Percentiles rank a stretch among this genome's conserved stretches.
phyloP scores from a whole-genome alignment of 257 asterid genomes.

The Solanum rostratum region DNA sequence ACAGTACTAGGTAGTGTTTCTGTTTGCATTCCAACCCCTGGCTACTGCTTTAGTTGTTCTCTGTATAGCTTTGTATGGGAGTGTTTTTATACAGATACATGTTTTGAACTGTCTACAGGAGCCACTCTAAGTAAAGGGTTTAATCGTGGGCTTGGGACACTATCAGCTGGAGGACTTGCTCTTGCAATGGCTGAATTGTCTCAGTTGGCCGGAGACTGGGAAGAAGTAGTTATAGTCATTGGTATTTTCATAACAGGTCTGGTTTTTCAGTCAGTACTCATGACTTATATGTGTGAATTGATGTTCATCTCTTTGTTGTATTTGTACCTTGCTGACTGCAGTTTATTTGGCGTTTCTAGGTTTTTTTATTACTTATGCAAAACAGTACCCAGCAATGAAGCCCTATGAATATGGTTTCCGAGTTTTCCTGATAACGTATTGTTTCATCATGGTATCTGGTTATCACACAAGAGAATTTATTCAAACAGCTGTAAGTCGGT shows the following conservation, averaged over 20 bases:
- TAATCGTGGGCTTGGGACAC: constrained; percentile 84
- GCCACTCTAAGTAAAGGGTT: constrained; percentile 88
- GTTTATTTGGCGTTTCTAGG: constrained; percentile 23
- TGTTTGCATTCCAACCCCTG: background rate
- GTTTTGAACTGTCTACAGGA: constrained; percentile 25
- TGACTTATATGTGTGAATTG: background rate
- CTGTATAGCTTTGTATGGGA: background rate
- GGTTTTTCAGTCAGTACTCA: constrained; percentile 10
- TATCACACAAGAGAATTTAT: constrained; percentile 45
- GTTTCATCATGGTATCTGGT: constrained; percentile 72
- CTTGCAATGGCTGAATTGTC: constrained; percentile 66
- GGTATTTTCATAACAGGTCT: constrained; percentile 34
- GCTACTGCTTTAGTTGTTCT: background rate
- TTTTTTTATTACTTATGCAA: constrained; percentile 39
- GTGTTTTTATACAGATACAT: background rate
- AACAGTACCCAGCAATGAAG: constrained; percentile 58
- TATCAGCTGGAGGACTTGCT: constrained; percentile 82
- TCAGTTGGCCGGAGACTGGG: constrained; percentile 34
- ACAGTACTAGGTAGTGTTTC: background rate
- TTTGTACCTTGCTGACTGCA: background rate
- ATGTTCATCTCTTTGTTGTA: background rate
- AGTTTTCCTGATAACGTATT: constrained; percentile 62
- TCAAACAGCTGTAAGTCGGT: constrained; percentile 42
- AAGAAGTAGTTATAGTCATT: constrained; percentile 15
- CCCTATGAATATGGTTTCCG: constrained; percentile 75